Percentiles rank a stretch among this genome's conserved stretches.
These are phyloP conservation scores for Colletotrichum endophyticum DNA, from an alignment of 2,329 filamentous ascomycete species.

Conservation along the genomic window DNA sequence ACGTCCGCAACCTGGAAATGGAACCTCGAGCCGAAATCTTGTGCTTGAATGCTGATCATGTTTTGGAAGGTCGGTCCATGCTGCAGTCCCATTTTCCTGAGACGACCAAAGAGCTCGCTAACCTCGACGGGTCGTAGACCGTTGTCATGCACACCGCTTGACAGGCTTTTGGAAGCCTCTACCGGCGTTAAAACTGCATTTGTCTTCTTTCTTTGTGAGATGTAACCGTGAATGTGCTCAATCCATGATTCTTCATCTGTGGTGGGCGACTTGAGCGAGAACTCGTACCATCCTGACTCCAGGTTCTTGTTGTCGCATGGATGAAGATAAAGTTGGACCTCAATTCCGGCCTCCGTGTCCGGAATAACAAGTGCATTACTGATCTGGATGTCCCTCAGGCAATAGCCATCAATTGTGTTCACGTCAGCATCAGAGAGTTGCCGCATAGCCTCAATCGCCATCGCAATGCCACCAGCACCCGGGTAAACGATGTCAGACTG, in stretches of 20 bases:
- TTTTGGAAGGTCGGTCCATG: slow-evolving; percentile 6
- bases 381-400: slow-evolving; percentile 22
- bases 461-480: slow-evolving; percentile 36
- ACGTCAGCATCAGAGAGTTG: background rate
- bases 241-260: slow-evolving; percentile 45
- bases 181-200: slow-evolving; percentile 1
- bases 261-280: slow-evolving; percentile 28
- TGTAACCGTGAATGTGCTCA: background rate
- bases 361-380: slow-evolving; percentile 17
- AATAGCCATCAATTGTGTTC: slow-evolving; percentile 16
- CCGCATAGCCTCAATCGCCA: slow-evolving; percentile 24
- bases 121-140: slow-evolving; percentile 30
- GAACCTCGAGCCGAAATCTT: slow-evolving; percentile 51
- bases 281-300: slow-evolving; percentile 7
- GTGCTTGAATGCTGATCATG: background rate
- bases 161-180: slow-evolving; percentile 25
- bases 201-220: slow-evolving; percentile 21
- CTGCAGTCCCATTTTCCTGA: background rate
- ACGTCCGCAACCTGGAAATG: slow-evolving; percentile 51
- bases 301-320: background rate
- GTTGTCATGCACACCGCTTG: slow-evolving; percentile 8
- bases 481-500: slow-evolving; percentile 47
- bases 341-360: background rate
- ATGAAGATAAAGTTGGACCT: background rate
- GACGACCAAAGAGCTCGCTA: slow-evolving; percentile 51